phyloP scores from a whole-genome alignment of 164 flowering plant genomes.

The Paratinospora sagittata region DNA sequence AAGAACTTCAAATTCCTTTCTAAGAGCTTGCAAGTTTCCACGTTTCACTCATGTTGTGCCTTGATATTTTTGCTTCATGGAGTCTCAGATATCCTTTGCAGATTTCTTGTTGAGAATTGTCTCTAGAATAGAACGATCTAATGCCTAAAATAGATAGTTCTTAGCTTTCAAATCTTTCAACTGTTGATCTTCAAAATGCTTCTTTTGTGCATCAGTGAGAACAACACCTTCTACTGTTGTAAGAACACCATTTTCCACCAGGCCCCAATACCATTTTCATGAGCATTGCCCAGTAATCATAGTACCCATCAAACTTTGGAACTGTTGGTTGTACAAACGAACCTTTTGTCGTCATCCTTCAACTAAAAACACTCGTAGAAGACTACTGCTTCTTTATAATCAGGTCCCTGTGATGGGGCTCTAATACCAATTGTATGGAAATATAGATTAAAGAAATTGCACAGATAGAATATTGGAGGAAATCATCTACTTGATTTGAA shows the following conservation, averaged over 20 bases:
- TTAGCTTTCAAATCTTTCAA: no score
- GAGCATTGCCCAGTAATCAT: neutral
- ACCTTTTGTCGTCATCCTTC: neutral
- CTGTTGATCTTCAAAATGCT: no score
- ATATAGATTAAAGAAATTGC: neutral
- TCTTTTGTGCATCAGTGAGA: no score
- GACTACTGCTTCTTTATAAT: neutral
- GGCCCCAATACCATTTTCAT: constrained; percentile 3
- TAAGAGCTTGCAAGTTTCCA: no score
- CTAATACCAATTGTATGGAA: neutral
- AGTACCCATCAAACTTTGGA: constrained; percentile 8
- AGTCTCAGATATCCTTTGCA: no score
- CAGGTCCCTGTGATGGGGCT: neutral
- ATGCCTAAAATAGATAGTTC: no score
- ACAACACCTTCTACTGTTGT: constrained; percentile 1
- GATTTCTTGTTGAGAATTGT: no score
- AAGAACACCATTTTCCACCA: constrained; percentile 3
- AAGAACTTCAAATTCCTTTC: no score
- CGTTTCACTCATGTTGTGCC: no score
- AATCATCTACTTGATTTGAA: neutral
- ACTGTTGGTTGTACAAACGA: constrained; percentile 5
- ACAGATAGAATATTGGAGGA: constrained; percentile 5
- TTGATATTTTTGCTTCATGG: no score
- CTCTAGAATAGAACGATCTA: no score
- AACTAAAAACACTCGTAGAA: neutral